These are phyloP conservation scores for Botrytis galanthina DNA, from an alignment of 2,329 filamentous ascomycete genomes.

Conservation along the genomic window DNA sequence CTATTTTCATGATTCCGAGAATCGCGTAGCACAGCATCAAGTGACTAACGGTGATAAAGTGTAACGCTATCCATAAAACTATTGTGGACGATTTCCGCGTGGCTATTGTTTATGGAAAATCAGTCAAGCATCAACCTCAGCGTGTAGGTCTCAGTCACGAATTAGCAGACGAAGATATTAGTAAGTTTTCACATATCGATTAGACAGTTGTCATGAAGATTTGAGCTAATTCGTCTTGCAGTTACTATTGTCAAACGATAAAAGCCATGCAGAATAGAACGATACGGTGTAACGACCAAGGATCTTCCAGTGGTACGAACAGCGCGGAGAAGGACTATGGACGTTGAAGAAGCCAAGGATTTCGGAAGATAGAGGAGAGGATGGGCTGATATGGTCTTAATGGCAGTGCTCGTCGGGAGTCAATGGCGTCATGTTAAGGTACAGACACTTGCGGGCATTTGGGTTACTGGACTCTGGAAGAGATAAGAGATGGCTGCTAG, in stretches of 20 bases:
- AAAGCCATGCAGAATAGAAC: conserved; percentile 18
- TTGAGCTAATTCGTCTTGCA: conserved; percentile 1
- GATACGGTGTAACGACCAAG: conserved; percentile 16
- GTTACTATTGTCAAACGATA: conserved; percentile 70
- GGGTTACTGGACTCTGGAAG: background rate
- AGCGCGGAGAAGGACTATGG: background rate
- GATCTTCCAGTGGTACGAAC: conserved; percentile 12
- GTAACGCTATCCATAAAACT: conserved; percentile 93
- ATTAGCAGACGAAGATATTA: conserved; percentile 94
- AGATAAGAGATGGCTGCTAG: background rate
- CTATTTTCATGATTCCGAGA: conserved; percentile 18
- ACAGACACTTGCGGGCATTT: background rate
- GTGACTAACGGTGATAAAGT: conserved; percentile 52
- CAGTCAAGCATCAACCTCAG: conserved; percentile 98
- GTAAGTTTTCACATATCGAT: conserved; percentile 28
- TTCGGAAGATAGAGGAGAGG: background rate
- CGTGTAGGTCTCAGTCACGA: conserved; percentile 88
- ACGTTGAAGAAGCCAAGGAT: background rate
- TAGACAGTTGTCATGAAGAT: background rate
- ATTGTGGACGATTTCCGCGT: conserved; percentile 95
- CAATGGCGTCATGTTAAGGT: conserved; percentile 25
- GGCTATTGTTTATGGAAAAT: conserved; percentile 95
- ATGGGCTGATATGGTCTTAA: conserved; percentile 13
- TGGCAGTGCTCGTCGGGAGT: conserved; percentile 23
- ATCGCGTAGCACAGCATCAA: conserved; percentile 10